Percentiles rank a stretch among this genome's conserved stretches.
phyloP scores from a whole-genome alignment of 1,284 basidiomycete genomes.

The Puccinia horiana region DNA sequence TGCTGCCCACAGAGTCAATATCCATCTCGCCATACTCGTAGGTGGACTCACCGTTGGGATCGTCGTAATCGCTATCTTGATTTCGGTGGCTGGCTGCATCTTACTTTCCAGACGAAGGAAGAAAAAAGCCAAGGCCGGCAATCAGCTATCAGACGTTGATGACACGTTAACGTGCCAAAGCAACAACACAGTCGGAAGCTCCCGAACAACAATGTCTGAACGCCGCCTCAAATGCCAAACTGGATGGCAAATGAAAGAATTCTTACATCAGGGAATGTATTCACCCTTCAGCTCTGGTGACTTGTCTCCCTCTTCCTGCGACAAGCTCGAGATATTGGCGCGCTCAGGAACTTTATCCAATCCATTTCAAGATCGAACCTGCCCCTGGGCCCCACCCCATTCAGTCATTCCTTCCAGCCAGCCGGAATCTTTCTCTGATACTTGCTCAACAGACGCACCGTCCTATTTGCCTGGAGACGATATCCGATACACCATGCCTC shows the following conservation, averaged over 20 bases:
- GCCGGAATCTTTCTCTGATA: conserved; percentile 13
- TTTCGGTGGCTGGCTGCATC: conserved; percentile 15
- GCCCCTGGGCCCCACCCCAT: background rate
- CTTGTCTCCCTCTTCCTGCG: background rate
- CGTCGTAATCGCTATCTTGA: conserved; percentile 19
- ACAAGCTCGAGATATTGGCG: conserved; percentile 28
- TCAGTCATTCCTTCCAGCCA: background rate
- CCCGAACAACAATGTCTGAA: conserved; percentile 26
- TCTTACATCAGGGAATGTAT: conserved; percentile 4
- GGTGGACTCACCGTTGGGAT: conserved; percentile 30
- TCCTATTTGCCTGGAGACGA: conserved; percentile 31
- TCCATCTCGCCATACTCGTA: conserved; percentile 20
- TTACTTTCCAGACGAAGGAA: background rate
- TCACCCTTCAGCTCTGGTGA: conserved; percentile 1
- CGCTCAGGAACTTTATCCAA: background rate
- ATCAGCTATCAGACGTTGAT: conserved; percentile 20
- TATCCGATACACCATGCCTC: conserved; percentile 18
- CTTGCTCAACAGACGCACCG: conserved; percentile 20
- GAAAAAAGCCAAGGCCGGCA: background rate
- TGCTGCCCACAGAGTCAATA: conserved; percentile 23
- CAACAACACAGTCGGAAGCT: conserved; percentile 21
- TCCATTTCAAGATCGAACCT: background rate
- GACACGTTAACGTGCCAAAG: conserved; percentile 10
- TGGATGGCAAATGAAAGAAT: conserved; percentile 36
- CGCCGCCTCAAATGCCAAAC: conserved; percentile 23